Base-by-base conservation (phyloP, 192 early-diverging fungal species). In the Coemansia javaensis region DNA sequence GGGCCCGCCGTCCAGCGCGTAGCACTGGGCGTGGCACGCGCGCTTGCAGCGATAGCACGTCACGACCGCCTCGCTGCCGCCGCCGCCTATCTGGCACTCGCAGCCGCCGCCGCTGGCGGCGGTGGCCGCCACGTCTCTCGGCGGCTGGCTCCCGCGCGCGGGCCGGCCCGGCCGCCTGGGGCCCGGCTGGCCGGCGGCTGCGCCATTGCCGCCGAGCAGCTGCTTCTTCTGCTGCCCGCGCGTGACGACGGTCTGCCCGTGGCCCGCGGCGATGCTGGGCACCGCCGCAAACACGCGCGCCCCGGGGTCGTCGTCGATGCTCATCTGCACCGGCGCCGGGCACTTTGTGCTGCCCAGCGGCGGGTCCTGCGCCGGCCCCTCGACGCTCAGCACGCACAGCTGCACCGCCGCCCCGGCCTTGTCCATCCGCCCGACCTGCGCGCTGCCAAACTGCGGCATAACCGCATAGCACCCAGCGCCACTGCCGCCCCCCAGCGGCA, bases 381-480 rank as follows among this genome's bases (percentile, higher is more conserved):
- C 70, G 12, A 66, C 63, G 21, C 59, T 47, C 33, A 74, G 21
- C 7, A 45, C 59, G 27, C 62, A 62, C 54, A 66, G 42, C n/a
- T 41, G 52, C 50, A 61, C 40, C 16, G 42, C 32, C 11, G 53
- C 18, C 4, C 47, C 36, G 9, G 18, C 31, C 10, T 33, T 20
- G 11, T 25, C 57, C 9, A 25, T 31, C 10, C 53, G 50, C 9
- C 59, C 70, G 9, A 74, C 53, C 35, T 56, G 49, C 0, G 63
- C 55, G 18, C 59, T 66, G 13, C 63, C 63, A 36, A 60, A 74
- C 39, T 58, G 54, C 5, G 70, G 70, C 20, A 62, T 16, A 8
- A 61, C 66, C 7, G 57, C 43, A 17, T 47, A 73, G 8, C 50
- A 17, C 8, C 44, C 44, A 10, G 44, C 32, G 4, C n/a, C n/a